Conservation (phyloP, 176 grass and related monocot genomes). For the Oryza longistaminata region DNA sequence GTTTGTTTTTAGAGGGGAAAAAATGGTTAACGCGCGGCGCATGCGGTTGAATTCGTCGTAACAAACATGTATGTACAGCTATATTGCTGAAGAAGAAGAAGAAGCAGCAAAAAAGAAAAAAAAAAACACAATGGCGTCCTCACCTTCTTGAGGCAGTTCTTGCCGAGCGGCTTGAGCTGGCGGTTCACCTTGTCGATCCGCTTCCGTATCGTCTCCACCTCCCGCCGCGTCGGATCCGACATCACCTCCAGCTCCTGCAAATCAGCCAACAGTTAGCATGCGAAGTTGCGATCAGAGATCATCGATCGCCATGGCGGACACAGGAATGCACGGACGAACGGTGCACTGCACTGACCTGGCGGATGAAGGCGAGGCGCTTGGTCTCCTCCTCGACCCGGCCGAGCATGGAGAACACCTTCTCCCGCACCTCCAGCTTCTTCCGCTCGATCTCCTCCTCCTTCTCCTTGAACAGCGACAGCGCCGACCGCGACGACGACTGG, state of each 20-base stretch:
- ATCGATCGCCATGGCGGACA: background rate
- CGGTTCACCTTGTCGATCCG: conserved; percentile 71
- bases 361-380: conserved; percentile 68
- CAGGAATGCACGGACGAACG: too few species aligned
- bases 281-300: background rate
- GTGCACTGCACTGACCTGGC: conserved; percentile 40
- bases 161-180: conserved; percentile 70
- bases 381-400: conserved; percentile 79
- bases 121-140: background rate
- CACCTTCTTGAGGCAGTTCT: conserved; percentile 77
- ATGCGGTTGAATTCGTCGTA: too few species aligned
- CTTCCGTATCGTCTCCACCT: conserved; percentile 72
- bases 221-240: conserved; percentile 77
- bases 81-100: too few species aligned
- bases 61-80: too few species aligned
- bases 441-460: conserved; percentile 88
- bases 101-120: background rate
- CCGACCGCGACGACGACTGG: conserved; percentile 42
- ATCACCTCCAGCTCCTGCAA: conserved; percentile 73
- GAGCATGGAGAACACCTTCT: conserved; percentile 72
- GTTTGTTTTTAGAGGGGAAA: background rate
- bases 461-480: conserved; percentile 69
- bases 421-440: conserved; percentile 72
- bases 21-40: background rate
- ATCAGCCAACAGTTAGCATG: background rate